Evolutionary conservation across 768 basidiomycete species (phyloP).

Genomic region (Tylopilus balloui): DNA sequence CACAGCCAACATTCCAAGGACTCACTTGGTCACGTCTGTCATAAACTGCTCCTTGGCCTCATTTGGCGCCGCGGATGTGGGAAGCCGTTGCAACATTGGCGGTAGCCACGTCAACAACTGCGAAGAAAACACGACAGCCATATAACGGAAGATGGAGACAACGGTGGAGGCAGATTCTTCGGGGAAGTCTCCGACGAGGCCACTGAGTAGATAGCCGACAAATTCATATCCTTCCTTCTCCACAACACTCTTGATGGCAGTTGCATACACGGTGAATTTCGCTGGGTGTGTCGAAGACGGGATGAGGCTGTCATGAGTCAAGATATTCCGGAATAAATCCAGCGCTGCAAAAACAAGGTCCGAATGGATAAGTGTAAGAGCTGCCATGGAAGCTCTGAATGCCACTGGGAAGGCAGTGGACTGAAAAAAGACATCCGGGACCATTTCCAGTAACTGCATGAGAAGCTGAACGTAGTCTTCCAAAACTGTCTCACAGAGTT

Average conservation of each 20-base stretch:
- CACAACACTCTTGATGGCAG: constrained; percentile 56
- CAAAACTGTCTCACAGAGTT: constrained; percentile 54
- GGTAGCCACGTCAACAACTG: constrained; percentile 73
- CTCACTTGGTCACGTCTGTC: constrained; percentile 69
- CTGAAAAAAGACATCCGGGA: constrained; percentile 75
- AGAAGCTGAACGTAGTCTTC: constrained; percentile 91
- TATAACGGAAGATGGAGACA: constrained; percentile 70
- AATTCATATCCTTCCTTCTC: constrained; percentile 72
- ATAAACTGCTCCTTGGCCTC: constrained; percentile 71
- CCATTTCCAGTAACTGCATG: constrained; percentile 57
- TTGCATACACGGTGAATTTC: constrained; percentile 59
- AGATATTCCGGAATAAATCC: constrained; percentile 70
- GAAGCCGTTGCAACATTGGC: constrained; percentile 64
- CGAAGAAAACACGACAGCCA: constrained; percentile 62
- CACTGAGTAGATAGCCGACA: constrained; percentile 62
- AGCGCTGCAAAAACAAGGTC: constrained; percentile 80
- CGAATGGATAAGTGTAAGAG: constrained; percentile 76
- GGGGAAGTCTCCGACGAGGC: constrained; percentile 83
- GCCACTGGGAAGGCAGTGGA: constrained; percentile 74
- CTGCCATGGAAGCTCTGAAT: constrained; percentile 70
- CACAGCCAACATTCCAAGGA: constrained; percentile 12
- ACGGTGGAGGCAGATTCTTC: constrained; percentile 75
- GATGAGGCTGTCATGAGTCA: constrained; percentile 69
- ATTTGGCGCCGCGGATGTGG: constrained; percentile 53
- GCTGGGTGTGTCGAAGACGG: constrained; percentile 47